A percentile compares a stretch with the other conserved stretches of the same genome.
Evolutionary conservation across 495 filamentous ascomycete genomes (phyloP).

Genomic region (Hyaloscypha hepaticicola): DNA sequence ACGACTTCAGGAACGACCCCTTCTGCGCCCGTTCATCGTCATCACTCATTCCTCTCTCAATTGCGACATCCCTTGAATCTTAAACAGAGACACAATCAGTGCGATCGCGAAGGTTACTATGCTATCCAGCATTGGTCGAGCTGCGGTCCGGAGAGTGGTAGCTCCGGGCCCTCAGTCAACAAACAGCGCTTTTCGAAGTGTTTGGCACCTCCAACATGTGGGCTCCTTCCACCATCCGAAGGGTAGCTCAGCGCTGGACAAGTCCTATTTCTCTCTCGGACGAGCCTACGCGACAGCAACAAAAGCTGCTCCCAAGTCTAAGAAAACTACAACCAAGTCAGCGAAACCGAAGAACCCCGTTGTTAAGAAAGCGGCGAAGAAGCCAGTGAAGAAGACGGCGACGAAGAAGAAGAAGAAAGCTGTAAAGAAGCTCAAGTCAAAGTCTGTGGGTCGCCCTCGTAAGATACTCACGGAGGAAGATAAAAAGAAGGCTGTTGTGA

Average conservation of each 20-base stretch:
- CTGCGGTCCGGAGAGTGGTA: constrained; percentile 33
- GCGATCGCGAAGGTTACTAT: constrained; percentile 27
- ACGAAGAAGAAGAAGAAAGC: constrained; percentile 20
- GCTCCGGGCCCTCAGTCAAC: constrained; percentile 25
- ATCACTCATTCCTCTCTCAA: constrained; percentile 4
- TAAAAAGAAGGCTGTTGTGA: not conserved
- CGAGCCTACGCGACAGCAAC: constrained; percentile 27
- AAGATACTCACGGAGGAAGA: not conserved
- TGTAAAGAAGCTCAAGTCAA: constrained; percentile 17
- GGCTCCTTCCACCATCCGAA: not conserved
- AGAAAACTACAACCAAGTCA: constrained; percentile 4
- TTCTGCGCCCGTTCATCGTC: constrained; percentile 3
- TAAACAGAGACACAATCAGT: not conserved
- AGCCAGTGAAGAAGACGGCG: constrained; percentile 5
- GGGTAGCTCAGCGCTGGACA: not conserved
- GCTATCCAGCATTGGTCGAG: constrained; percentile 39
- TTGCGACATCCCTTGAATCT: constrained; percentile 2
- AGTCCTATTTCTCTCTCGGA: not conserved
- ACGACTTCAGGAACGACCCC: constrained; percentile 1
- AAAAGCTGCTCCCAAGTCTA: constrained; percentile 10
- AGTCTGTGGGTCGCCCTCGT: constrained; percentile 3
- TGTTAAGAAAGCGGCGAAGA: constrained; percentile 21
- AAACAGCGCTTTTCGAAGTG: constrained; percentile 23
- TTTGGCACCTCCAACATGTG: constrained; percentile 18
- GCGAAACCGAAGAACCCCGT: constrained; percentile 26